These are phyloP conservation scores for Fusarium nygamai DNA, from an alignment of 2,329 filamentous ascomycete genomes.

Conservation along the genomic window DNA sequence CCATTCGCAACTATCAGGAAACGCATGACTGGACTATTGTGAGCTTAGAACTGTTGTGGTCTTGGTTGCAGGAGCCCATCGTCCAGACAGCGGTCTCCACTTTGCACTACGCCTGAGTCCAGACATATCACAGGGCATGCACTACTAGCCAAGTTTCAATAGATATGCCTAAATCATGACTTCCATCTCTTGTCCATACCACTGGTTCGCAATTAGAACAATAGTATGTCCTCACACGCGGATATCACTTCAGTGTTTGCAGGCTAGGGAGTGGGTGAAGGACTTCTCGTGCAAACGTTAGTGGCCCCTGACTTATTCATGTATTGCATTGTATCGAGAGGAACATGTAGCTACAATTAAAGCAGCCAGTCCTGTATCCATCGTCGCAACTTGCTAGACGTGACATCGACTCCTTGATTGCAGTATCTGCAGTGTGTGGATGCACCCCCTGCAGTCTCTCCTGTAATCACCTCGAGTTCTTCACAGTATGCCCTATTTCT, in stretches of 20 bases:
- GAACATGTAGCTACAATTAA: neutral
- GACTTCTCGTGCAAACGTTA: neutral
- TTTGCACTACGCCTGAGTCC: neutral
- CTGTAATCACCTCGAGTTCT: neutral
- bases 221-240: neutral
- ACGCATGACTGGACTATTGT: neutral
- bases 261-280: neutral
- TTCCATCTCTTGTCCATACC: slow-evolving; percentile 2
- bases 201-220: neutral
- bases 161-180: neutral
- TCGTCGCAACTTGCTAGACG: neutral
- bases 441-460: neutral
- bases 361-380: neutral
- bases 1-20: neutral
- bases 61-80: neutral
- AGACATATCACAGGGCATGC: slow-evolving; percentile 1
- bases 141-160: slow-evolving; percentile 2
- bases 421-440: neutral
- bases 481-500: neutral
- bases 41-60: neutral
- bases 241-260: neutral
- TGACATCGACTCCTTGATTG: neutral
- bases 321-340: neutral
- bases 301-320: neutral
- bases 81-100: neutral